Evolutionary conservation across 768 basidiomycete genomes (phyloP), one percentile per base, ranked within the genome.

Genomic region (Pilatotrama ljubarskyi): DNA sequence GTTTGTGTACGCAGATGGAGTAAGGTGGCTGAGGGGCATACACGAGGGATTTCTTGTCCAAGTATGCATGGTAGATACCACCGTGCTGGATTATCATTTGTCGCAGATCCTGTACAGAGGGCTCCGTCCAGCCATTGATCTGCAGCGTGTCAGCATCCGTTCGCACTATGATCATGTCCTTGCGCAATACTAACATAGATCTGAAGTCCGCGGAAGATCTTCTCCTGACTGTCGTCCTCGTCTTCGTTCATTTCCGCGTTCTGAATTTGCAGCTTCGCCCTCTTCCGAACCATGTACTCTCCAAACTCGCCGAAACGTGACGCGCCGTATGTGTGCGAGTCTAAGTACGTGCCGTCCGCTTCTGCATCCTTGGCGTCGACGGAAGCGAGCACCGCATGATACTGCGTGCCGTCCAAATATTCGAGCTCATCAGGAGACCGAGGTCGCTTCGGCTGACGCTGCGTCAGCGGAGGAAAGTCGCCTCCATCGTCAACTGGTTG

Each of bases 81-180:
- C 95, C 96, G 66, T 96, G 83, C 46, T 83, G 80, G 3, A 96
- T 73, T 38, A 98, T 87, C 49, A 98, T 78, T 64, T 86, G 78
- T 8, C 93, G 81, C 0, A 98, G 72, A 47, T 90, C 92, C 69
- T 95, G 92, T 20, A 93, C 83, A 18, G 95, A 91, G 7, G 95
- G 93, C 37, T 83, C 79, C 0, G 94, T 96, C 77, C 84, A 90
- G 0, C 95, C 95, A 68, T 98, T 97, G 50, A 95, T 87, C 94
- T 95, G 59, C 29, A 42, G 49, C 26, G 40, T 13, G 11, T 46
- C 35, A 40, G 29, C 53, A 4, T 37, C 48, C 18, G 9, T 10
- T 2, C 35, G 15, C 13, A 32, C 29, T 10, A 5, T 4, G 4
- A 5, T 32, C 29, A 32, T 32, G 4, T 7, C 51, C n/a, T 15